Evolutionary conservation across 306 rosid genomes (phyloP).

Genomic region (Prosopis cineraria): DNA sequence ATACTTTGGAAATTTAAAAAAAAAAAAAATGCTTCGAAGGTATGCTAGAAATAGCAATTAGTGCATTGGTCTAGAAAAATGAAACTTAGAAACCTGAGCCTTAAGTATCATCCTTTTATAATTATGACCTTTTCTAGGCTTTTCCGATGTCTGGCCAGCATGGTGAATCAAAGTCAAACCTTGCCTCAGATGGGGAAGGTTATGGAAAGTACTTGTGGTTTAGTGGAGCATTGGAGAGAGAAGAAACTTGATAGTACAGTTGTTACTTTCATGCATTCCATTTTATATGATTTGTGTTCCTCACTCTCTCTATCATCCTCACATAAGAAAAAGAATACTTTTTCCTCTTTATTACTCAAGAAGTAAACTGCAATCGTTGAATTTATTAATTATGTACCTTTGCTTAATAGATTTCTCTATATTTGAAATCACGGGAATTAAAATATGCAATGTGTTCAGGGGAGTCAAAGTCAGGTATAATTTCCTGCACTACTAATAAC

Average conservation of each 20-base stretch:
- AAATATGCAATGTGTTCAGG: background rate
- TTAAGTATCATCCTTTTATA: background rate
- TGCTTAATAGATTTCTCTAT: background rate
- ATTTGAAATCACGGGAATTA: background rate
- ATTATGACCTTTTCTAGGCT: background rate
- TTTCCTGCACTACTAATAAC: background rate
- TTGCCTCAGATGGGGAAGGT: background rate
- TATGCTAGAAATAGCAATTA: background rate
- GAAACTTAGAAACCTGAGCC: background rate
- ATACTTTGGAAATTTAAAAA: background rate
- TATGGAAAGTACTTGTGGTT: background rate
- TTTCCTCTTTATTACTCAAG: conserved; percentile 1
- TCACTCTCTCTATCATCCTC: background rate
- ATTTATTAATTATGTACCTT: background rate
- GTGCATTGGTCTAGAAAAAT: background rate
- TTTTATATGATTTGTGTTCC: background rate
- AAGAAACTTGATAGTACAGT: conserved; percentile 17
- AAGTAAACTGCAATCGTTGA: conserved; percentile 10
- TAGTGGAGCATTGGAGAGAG: conserved; percentile 4
- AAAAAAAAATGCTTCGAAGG: background rate
- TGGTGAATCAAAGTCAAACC: background rate
- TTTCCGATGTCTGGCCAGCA: background rate
- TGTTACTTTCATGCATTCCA: conserved; percentile 16
- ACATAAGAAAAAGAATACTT: background rate
- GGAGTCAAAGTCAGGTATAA: background rate